These are phyloP conservation scores for Camillea tinctor DNA, from an alignment of 2,329 filamentous ascomycete genomes.

Conservation along the genomic window DNA sequence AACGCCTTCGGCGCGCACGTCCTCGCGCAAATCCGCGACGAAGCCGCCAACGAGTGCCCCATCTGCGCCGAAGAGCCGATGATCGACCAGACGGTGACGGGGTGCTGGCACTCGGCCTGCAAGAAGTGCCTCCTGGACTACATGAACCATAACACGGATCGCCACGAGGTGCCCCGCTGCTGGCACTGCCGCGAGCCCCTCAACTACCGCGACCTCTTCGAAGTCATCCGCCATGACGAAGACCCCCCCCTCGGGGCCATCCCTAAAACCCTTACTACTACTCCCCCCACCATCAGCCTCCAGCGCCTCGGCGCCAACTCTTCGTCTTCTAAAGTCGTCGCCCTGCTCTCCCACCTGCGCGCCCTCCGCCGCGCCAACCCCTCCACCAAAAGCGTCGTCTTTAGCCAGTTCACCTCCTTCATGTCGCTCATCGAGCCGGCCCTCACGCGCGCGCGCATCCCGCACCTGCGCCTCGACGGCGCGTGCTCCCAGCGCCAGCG, in stretches of 20 bases:
- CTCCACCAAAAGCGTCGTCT: slow-evolving; percentile 82
- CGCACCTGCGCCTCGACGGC: slow-evolving; percentile 85
- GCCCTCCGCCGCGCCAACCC: slow-evolving; percentile 64
- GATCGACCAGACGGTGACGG: slow-evolving; percentile 89
- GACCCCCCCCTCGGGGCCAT: slow-evolving; percentile 32
- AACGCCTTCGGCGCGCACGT: slow-evolving; percentile 83
- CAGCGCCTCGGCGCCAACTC: slow-evolving; percentile 60
- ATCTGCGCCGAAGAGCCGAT: slow-evolving; percentile 96
- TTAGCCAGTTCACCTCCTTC: slow-evolving; percentile 97
- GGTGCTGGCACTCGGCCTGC: slow-evolving; percentile 97
- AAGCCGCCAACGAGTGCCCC: slow-evolving; percentile 85
- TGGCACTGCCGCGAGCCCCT: slow-evolving; percentile 88
- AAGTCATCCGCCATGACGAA: slow-evolving; percentile 80
- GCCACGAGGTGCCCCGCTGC: slow-evolving; percentile 73
- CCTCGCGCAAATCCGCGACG: slow-evolving; percentile 85
- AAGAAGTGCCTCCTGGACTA: slow-evolving; percentile 89
- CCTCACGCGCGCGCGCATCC: slow-evolving; percentile 68
- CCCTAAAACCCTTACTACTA: slow-evolving; percentile 30
- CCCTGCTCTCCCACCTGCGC: slow-evolving; percentile 74
- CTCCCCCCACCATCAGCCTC: slow-evolving; percentile 55
- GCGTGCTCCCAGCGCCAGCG: slow-evolving; percentile 84
- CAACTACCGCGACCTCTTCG: slow-evolving; percentile 82
- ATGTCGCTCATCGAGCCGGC: slow-evolving; percentile 86
- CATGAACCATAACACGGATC: slow-evolving; percentile 81
- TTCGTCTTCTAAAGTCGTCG: slow-evolving; percentile 86